Evolutionary conservation across 2,329 filamentous ascomycete species (phyloP).

Genomic region (Trichoderma koningiopsis): DNA sequence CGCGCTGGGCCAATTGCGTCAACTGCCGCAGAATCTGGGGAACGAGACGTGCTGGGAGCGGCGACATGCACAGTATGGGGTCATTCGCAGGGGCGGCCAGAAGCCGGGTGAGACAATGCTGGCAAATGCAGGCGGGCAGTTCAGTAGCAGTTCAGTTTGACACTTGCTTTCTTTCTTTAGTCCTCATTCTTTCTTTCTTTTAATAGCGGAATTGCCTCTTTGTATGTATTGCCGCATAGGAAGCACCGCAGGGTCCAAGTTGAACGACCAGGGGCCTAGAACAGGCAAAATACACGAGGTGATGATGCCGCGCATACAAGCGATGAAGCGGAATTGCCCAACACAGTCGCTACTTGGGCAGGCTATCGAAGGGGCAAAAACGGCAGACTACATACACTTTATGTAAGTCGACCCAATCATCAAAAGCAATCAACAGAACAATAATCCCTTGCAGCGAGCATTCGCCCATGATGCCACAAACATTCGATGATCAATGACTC

Average conservation of each 20-base stretch:
- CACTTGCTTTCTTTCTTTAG: background rate
- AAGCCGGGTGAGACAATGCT: background rate
- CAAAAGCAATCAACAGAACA: background rate
- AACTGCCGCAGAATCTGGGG: constrained; percentile 9
- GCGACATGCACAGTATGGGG: background rate
- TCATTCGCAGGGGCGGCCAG: background rate
- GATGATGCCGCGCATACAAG: background rate
- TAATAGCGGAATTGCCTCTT: background rate
- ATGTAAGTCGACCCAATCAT: background rate
- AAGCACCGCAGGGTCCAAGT: background rate
- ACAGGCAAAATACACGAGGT: background rate
- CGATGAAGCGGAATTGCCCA: constrained; percentile 3
- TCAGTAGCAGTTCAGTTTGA: background rate
- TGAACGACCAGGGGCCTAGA: background rate
- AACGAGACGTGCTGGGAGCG: constrained; percentile 4
- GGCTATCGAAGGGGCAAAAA: background rate
- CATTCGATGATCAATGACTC: background rate
- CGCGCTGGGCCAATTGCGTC: constrained; percentile 24
- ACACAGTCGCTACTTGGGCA: background rate
- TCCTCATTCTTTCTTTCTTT: background rate
- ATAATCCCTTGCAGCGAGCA: background rate
- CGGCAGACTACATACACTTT: background rate
- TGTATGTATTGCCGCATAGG: background rate
- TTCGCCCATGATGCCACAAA: constrained; percentile 1
- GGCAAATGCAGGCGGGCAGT: background rate